Evolutionary conservation across 805 yeast species (phyloP), one percentile per base, ranked within the genome.

Genomic region (Kodamaea nitidulidarum): DNA sequence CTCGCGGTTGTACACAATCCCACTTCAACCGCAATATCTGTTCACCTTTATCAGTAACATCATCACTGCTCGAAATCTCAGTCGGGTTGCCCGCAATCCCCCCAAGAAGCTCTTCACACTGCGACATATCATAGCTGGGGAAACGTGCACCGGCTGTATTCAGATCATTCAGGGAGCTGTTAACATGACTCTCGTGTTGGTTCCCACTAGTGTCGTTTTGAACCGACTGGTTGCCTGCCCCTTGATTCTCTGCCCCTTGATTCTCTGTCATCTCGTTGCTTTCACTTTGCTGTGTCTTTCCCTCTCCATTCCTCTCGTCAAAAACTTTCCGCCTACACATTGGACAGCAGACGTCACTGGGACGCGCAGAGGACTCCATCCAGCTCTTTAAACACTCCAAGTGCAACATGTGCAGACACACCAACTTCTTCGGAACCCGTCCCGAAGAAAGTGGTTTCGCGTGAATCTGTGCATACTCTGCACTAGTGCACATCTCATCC

Each of bases 351-450:
- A 30, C 32, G 10, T 30, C 32, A 12, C 21, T 10, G 4, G 32
- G 32, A n/a, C 78, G 76, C 49, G 83, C 91, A 0, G 96, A 87
- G 47, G 95, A 75, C 54, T 86, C 95, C 49, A 93, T 70, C 98
- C 98, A 93, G 48, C 84, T 82, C 53, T 87, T 84, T 45, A 93
- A 71, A 59, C 98, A 93, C 4, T 93, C 90, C 62, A 84, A 65
- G 58, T 93, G 98, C 41, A 91, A 70, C 35, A 87, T 81, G 60
- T 93, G 98, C 17, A 87, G 84, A 67, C 98, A 93, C 1, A 67
- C 71, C 35, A 93, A 68, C 53, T 75, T 83, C 58, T 87, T 88
- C 4, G 98, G 96, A 35, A 63, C 67, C 32, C 63, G 61, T 40
- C 84, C 52, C 6, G 52, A 25, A 7, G 62, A 39, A 15, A 63